phyloP scores from a whole-genome alignment of 2,329 filamentous ascomycete genomes.

The Aspergillus tamarii region DNA sequence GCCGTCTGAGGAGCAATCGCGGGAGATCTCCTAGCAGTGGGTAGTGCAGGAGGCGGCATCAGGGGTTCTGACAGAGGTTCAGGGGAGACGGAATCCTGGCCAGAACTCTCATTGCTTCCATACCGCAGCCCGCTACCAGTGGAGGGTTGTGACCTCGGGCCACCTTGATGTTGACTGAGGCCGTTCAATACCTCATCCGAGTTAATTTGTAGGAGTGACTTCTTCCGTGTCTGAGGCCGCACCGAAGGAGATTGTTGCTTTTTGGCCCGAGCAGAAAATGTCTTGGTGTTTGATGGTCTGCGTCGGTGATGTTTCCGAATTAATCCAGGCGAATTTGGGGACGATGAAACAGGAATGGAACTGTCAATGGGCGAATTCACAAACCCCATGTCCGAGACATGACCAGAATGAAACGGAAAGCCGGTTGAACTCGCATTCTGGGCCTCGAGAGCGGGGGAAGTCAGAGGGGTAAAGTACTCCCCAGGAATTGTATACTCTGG shows the following conservation, averaged over 20 bases:
- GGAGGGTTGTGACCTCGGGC: slow-evolving; percentile 28
- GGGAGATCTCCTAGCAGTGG: slow-evolving; percentile 46
- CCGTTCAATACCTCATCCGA: slow-evolving; percentile 39
- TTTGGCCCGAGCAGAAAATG: slow-evolving; percentile 38
- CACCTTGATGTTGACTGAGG: slow-evolving; percentile 40
- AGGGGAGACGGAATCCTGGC: slow-evolving; percentile 53
- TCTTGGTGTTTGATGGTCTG: slow-evolving; percentile 38
- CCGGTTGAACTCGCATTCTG: slow-evolving; percentile 42
- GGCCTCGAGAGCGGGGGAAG: slow-evolving; percentile 54
- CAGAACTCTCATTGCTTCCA: slow-evolving; percentile 49
- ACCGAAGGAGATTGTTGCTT: slow-evolving; percentile 50
- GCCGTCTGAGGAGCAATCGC: slow-evolving; percentile 37
- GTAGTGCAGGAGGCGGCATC: slow-evolving; percentile 54
- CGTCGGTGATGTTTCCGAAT: slow-evolving; percentile 44
- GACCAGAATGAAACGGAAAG: slow-evolving; percentile 39
- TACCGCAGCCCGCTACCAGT: slow-evolving; percentile 35
- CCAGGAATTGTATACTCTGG: slow-evolving; percentile 52
- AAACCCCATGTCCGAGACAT: slow-evolving; percentile 44
- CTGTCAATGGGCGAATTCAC: slow-evolving; percentile 48
- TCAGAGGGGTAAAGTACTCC: slow-evolving; percentile 55
- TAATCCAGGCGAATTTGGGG: slow-evolving; percentile 38
- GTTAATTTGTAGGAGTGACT: slow-evolving; percentile 33
- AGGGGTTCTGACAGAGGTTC: slow-evolving; percentile 54
- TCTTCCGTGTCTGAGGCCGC: slow-evolving; percentile 44
- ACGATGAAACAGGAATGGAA: slow-evolving; percentile 34